Evolutionary conservation across 306 rosid genomes (phyloP), one percentile per base, ranked within the genome.

Genomic region (Prinsepia uniflora): DNA sequence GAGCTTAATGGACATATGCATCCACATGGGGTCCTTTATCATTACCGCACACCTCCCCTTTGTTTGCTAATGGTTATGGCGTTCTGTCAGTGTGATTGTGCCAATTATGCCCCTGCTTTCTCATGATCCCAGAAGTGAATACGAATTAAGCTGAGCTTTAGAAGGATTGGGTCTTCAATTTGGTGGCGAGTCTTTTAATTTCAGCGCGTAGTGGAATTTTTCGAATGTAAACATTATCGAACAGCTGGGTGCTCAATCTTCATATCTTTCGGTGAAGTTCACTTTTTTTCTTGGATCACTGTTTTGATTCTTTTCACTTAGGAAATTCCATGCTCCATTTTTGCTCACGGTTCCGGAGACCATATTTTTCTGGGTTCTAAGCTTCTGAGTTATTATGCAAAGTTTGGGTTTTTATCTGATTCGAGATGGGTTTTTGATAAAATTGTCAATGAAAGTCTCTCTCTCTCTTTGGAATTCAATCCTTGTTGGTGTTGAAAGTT

Each of bases 401-500:
- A 57, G 53, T 63, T 64, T 45, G 69, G 63, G 40, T 48, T 72
- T 22, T 19, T 69, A 22, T 50, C 69, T 2, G 70, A 81, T 43
- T 77, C 81, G 10, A 52, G 66, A 43, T 63, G 72, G 67, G 50
- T 71, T 56, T 67, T 71, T 14, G 5, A 61, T 24, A 43, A 48
- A 65, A 75, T 75, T 18, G 12, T 75, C 17, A 66, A 39, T 14
- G 14, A 15, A 4, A 73, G 45, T 53, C 49, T 46, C 5, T 46
- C 84, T 58, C 8, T 80, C 65, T 24, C 65, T 75, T 42, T 80
- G 75, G 81, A 76, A 67, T 30, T 72, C 78, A 3, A 18, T 76
- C 24, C 57, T 80, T 67, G 72, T 67, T 72, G 78, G 78, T 49
- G 72, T n/a, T n/a, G n/a, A n/a, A n/a, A n/a, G n/a, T n/a, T n/a